Percentiles rank a stretch among this genome's conserved stretches.
Conservation (phyloP, 148 eudicot species). For the Rhododendron williamsianum region DNA sequence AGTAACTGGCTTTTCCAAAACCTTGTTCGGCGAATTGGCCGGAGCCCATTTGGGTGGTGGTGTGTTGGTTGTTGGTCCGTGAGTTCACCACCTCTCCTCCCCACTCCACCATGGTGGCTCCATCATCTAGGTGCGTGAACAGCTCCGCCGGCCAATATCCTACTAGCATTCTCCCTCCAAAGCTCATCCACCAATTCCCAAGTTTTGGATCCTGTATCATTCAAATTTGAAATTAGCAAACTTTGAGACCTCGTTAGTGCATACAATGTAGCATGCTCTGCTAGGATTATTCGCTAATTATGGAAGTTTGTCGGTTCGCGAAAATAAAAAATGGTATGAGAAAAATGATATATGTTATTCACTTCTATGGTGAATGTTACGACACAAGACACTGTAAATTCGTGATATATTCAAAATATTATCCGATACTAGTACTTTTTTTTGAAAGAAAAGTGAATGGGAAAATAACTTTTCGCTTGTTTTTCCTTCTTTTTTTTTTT, state of each 20-base stretch:
- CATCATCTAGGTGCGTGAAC: conserved; percentile 74
- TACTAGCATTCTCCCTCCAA: conserved; percentile 70
- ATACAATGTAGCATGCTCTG: not conserved
- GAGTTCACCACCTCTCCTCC: conserved; percentile 95
- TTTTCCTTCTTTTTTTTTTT: not conserved
- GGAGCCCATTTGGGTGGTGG: conserved; percentile 91
- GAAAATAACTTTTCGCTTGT: not conserved
- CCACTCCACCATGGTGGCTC: conserved; percentile 99
- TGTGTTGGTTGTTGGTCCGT: conserved; percentile 57
- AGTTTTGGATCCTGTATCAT: conserved; percentile 77
- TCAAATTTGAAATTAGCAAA: not conserved
- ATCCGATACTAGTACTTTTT: too few relatives aligned
- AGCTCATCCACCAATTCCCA: conserved; percentile 99
- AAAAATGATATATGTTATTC: not conserved
- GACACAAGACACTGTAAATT: too few relatives aligned
- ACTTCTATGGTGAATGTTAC: not conserved
- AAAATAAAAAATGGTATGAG: not conserved
- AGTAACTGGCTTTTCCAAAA: conserved; percentile 81
- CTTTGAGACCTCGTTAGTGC: not conserved
- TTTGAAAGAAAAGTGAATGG: not conserved
- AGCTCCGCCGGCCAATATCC: conserved; percentile 95
- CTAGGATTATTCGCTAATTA: not conserved
- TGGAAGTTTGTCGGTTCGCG: not conserved
- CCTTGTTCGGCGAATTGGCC: conserved; percentile 83
- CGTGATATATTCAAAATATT: too few relatives aligned